Evolutionary conservation across 495 filamentous ascomycete species (phyloP).

Genomic region (Penicillium atrosanguineum): DNA sequence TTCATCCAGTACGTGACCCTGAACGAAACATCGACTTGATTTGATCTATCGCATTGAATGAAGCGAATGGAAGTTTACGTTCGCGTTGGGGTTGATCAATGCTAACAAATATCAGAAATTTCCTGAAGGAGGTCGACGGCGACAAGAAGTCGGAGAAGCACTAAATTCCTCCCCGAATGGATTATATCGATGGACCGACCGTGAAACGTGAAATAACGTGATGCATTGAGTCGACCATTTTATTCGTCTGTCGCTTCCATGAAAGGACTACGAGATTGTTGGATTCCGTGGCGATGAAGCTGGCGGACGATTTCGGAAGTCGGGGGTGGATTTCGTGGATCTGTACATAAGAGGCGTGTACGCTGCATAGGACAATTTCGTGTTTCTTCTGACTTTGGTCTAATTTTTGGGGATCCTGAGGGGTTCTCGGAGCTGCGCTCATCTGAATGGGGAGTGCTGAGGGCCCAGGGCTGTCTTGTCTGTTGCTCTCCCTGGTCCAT

Average conservation of each 20-base stretch:
- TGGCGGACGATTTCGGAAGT: slow-evolving; percentile 15
- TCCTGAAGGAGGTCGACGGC: slow-evolving; percentile 70
- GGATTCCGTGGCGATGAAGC: slow-evolving; percentile 7
- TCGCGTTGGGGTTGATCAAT: background rate
- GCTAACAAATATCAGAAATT: slow-evolving; percentile 57
- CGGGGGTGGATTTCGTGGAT: slow-evolving; percentile 26
- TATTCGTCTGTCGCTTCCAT: slow-evolving; percentile 15
- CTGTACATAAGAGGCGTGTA: slow-evolving; percentile 48
- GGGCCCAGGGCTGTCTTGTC: background rate
- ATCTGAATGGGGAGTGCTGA: background rate
- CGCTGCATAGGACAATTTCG: slow-evolving; percentile 36
- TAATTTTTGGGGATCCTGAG: background rate
- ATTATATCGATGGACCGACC: slow-evolving; percentile 19
- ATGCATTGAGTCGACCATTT: slow-evolving; percentile 17
- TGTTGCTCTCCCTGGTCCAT: background rate
- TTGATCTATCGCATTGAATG: background rate
- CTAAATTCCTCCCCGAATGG: slow-evolving; percentile 37
- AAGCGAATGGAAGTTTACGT: background rate
- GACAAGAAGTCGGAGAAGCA: slow-evolving; percentile 65
- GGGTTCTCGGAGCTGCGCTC: background rate
- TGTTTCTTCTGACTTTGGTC: slow-evolving; percentile 11
- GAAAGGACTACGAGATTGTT: slow-evolving; percentile 6
- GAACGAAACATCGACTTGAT: background rate
- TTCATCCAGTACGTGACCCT: slow-evolving; percentile 82
- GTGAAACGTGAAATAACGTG: slow-evolving; percentile 11